Conservation (phyloP, 495 filamentous ascomycete species). For the Pseudevernia furfuracea region DNA sequence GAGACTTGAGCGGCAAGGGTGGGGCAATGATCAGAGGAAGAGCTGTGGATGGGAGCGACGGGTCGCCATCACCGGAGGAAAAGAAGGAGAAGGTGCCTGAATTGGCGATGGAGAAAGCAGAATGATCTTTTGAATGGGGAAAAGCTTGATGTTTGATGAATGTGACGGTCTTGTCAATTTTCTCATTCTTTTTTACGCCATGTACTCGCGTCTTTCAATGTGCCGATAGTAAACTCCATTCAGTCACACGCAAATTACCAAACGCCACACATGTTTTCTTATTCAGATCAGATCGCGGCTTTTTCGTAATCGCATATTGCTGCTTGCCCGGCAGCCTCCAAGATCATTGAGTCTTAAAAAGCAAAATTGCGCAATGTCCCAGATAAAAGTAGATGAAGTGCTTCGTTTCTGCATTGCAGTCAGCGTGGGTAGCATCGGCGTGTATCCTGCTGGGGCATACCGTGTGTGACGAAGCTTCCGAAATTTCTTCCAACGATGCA, state of each 20-base stretch:
- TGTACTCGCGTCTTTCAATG: not conserved
- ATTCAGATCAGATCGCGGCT: slow-evolving; percentile 6
- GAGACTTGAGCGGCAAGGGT: slow-evolving; percentile 58
- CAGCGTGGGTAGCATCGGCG: not conserved
- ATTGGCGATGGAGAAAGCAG: slow-evolving; percentile 9
- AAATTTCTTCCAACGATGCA: slow-evolving; percentile 98
- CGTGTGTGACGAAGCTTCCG: slow-evolving; percentile 97
- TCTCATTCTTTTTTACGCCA: not conserved
- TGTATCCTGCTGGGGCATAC: slow-evolving; percentile 41
- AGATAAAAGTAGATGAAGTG: slow-evolving; percentile 99
- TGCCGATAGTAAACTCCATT: not conserved
- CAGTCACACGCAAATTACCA: not conserved
- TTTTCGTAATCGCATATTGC: not conserved
- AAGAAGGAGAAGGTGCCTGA: slow-evolving; percentile 8
- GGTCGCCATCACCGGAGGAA: not conserved
- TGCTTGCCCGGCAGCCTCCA: not conserved
- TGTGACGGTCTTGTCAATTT: not conserved
- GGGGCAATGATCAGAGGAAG: slow-evolving; percentile 12
- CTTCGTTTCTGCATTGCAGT: slow-evolving; percentile 67
- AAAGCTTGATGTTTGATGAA: slow-evolving; percentile 5
- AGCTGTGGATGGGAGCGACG: slow-evolving; percentile 16
- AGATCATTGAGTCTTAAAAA: slow-evolving; percentile 94
- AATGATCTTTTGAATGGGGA: slow-evolving; percentile 1
- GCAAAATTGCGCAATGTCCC: slow-evolving; percentile 92
- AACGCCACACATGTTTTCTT: not conserved